Base-by-base conservation (phyloP, 345 rosid genomes). In the Moringa oleifera region DNA sequence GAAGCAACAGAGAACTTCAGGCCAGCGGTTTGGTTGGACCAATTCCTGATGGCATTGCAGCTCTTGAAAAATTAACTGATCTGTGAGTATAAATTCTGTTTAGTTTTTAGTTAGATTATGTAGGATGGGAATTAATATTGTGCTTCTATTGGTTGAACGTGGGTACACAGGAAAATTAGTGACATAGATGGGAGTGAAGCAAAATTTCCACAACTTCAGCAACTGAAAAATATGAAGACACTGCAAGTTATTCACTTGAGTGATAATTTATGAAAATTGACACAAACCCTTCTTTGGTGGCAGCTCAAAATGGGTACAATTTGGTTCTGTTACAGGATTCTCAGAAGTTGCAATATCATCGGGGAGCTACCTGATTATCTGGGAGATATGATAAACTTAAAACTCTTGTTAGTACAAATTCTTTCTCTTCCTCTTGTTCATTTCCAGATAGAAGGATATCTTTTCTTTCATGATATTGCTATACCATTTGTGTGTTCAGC, bases 11-110 rank as follows among this genome's bases (percentile, higher is more conserved):
- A 60, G 55, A 46, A 23, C 73, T 77, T 31, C 79, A 85, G 25
- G 88, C 61, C 28, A 81, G 83, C 58, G 88, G 88, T 54, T 70
- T 85, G 66, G 61, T 63, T 23, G 91, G 91, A 51, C 91, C 85
- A 11, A 69, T 85, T 70, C 85, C 82, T 23, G 31, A 59, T 7
- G 57, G 67, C 61, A 73, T 83, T 57, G 15, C 50, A 53, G 3
- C 19, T 66, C 68, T 78, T 41, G 4, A 0, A 15, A 64, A 63
- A 0, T 51, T 78, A 45, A 63, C 18, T 3, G 77, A 83, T 23
- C n/a, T 78, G 85, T 80, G 45, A 36, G 54, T 54, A 62, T 19
- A 53, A 28, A 2, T 28, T 8, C 8, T 28, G 3, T 28, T 3
- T 28, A 28, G 33, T 2, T 41, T 41, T 41, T 41, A 41, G 13